Evolutionary conservation across 139 green algal species (phyloP), one percentile per base, ranked within the genome.

Genomic region (Bryopsis sp.): DNA sequence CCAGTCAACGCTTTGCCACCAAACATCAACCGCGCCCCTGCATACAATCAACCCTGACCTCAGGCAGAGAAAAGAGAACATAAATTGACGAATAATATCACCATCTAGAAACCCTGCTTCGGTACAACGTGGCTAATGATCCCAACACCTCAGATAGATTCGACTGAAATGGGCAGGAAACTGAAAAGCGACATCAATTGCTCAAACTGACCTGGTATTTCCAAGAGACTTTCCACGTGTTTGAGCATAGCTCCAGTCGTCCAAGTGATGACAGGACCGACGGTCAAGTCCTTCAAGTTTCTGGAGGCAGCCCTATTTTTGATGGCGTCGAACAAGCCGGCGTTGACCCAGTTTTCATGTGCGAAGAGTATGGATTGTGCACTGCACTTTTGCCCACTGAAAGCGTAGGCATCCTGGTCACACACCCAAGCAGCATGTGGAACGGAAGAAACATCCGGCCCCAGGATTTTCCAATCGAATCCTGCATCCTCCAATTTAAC

Each of bases 381-480:
- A 36, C 79, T 92, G 84, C 93, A 98, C 81, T 98, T 98, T 78
- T 98, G 93, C 0, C 93, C 93, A 47, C 64, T 87, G 87, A 84
- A 96, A 0, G 93, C 90, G 64, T 97, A 98, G 0, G 93, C 93
- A 58, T 98, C 93, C 79, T 98, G 93, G 74, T 98, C 93, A 65
- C 86, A 94, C 80, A 91, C 79, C 89, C 89, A 97, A 1, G 93
- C 89, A 54, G 96, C 86, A 60, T 97, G 96, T 36, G 93, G 86
- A 6, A 87, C 19, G 33, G 89, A 70, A 1, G 58, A 15, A 33
- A 90, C 77, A 64, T 94, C 75, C 0, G 35, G 32, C 26, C 90
- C 87, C 39, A 97, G 79, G 11, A 97, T 83, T 81, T 98, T 98
- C 93, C 93, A 98, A 82, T 98, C 93, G 69, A 97, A 98, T 1